Percentiles rank a stretch among this genome's conserved stretches.
Evolutionary conservation across 495 filamentous ascomycete species (phyloP).

Genomic region (Aspergillus sparsus): DNA sequence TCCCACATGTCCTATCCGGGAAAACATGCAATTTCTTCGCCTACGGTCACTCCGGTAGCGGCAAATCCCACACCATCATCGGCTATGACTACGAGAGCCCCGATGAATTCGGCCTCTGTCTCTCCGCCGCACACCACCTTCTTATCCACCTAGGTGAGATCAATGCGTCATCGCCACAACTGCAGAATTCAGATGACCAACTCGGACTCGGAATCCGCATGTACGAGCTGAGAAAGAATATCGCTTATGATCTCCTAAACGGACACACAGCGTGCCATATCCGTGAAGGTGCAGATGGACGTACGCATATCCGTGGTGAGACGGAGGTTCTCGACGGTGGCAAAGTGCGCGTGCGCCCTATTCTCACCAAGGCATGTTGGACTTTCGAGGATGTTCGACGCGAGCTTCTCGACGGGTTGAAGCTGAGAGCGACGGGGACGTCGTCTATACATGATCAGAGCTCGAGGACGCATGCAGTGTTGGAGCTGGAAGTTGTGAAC

Average conservation of each 20-base stretch:
- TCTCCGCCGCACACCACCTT: slow-evolving; percentile 26
- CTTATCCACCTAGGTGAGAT: slow-evolving; percentile 4
- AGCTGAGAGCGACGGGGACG: slow-evolving; percentile 21
- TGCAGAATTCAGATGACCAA: not conserved
- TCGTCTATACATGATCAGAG: slow-evolving; percentile 32
- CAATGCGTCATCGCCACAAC: slow-evolving; percentile 12
- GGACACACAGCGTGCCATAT: slow-evolving; percentile 25
- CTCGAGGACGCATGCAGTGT: slow-evolving; percentile 31
- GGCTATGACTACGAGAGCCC: slow-evolving; percentile 28
- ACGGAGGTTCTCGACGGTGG: slow-evolving; percentile 29
- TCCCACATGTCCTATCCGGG: slow-evolving; percentile 14
- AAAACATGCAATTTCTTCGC: slow-evolving; percentile 29
- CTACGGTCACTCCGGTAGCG: slow-evolving; percentile 34
- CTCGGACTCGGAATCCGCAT: slow-evolving; percentile 29
- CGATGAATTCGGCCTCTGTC: slow-evolving; percentile 26
- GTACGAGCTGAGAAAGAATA: slow-evolving; percentile 31
- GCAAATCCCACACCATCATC: slow-evolving; percentile 32
- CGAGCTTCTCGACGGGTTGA: slow-evolving; percentile 21
- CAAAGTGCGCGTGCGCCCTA: slow-evolving; percentile 28
- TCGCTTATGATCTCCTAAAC: slow-evolving; percentile 31
- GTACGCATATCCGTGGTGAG: slow-evolving; percentile 28
- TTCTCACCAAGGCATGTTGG: slow-evolving; percentile 28
- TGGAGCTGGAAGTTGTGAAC: slow-evolving; percentile 30
- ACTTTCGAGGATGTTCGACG: slow-evolving; percentile 22
- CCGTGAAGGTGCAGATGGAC: slow-evolving; percentile 26